Evolutionary conservation across 2,329 filamentous ascomycete genomes (phyloP), one percentile per base, ranked within the genome.

Genomic region (Aspergillus arachidicola): DNA sequence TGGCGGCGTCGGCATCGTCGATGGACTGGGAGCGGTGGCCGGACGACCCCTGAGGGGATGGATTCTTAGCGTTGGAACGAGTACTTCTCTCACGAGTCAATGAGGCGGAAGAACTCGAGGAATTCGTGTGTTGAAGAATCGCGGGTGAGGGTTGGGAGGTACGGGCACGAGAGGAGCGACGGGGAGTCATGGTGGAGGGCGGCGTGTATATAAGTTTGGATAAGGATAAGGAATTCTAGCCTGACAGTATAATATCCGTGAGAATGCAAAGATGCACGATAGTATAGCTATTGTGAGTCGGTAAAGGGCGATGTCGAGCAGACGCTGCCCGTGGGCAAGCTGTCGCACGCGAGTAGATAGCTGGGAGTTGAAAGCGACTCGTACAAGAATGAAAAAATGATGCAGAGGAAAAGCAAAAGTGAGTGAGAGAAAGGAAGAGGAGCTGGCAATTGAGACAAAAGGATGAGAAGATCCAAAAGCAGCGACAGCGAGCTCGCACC

Each of bases 111-210:
- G 90, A 91, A 64, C 89, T 94, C 48, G 92, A 89, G 57, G 90
- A 88, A 66, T 91, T 93, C 67, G 91, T 92, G 72, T 92, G 89
- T 72, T 92, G 89, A 72, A 90, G 88, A 80, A 88, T 87, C 73
- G 89, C 86, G 72, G 85, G 83, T 66, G 84, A 82, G 73, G 86
- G 86, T 83, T 94, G 91, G 72, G 88, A 88, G 76, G 86, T 87
- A 81, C 92, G 91, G 83, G 93, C 93, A 86, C 94, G 90, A 80
- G 94, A 95, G 75, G 94, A 97, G 78, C 94, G 92, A 81, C 94
- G 91, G 78, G 91, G 92, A 76, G 91, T 85, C 85, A 87, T 87
- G 74, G 75, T 71, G 69, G 65, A 61, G 58, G 63, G 59, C 45
- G 50, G 60, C 48, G 32, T 51, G 48, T 56, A 62, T 48, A 38